Percentiles rank a stretch among this genome's conserved stretches.
Conservation (phyloP, 441 rosid species). For the Lepidium campestre region DNA sequence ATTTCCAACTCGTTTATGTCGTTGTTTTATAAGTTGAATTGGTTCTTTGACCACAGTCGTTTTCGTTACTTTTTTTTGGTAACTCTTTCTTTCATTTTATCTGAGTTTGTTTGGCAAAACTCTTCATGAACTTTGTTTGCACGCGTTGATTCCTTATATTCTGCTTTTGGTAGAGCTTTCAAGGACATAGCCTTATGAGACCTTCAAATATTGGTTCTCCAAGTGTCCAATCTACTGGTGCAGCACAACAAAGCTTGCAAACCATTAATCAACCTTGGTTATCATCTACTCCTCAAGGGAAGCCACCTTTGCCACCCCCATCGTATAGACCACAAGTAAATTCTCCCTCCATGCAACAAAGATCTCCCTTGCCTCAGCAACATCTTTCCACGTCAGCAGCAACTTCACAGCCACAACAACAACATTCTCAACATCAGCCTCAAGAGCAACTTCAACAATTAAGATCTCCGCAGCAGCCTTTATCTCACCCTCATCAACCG, state of each 20-base stretch:
- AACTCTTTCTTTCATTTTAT: background rate
- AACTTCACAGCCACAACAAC: constrained; percentile 48
- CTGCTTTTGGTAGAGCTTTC: constrained; percentile 47
- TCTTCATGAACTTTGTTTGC: background rate
- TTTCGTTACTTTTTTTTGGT: background rate
- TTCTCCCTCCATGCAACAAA: constrained; percentile 66
- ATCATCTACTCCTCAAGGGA: constrained; percentile 70
- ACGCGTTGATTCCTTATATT: background rate
- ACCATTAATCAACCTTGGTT: constrained; percentile 78
- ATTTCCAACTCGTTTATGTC: background rate
- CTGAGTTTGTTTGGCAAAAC: background rate
- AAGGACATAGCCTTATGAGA: constrained; percentile 66
- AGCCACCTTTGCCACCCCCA: constrained; percentile 75
- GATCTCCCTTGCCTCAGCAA: constrained; percentile 61
- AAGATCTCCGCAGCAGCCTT: constrained; percentile 49
- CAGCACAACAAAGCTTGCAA: constrained; percentile 53
- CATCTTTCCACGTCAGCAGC: constrained; percentile 27
- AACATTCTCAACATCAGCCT: constrained; percentile 45
- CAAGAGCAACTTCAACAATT: constrained; percentile 50
- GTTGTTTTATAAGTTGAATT: background rate
- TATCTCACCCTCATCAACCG: constrained; percentile 55
- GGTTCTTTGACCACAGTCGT: background rate
- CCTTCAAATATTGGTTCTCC: constrained; percentile 45
- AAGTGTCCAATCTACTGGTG: constrained; percentile 44
- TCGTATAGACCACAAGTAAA: constrained; percentile 59